Percentiles rank a stretch among this genome's conserved stretches.
These are phyloP conservation scores for Yarrowia deformans DNA, from an alignment of 805 yeast species.

Conservation along the genomic window DNA sequence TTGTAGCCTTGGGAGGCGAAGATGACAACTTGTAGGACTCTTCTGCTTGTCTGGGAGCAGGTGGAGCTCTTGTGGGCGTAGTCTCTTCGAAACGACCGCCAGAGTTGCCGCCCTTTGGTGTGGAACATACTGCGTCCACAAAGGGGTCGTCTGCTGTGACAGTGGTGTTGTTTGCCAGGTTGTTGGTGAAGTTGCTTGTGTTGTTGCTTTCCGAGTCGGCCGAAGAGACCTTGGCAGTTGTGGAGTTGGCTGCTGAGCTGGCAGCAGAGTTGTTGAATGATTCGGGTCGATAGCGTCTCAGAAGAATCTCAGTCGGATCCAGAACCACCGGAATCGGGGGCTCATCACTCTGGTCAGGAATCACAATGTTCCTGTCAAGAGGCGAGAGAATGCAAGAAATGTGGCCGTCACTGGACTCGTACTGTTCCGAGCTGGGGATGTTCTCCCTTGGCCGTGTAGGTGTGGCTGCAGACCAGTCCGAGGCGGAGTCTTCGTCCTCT, in stretches of 20 bases:
- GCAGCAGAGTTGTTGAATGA: constrained; percentile 15
- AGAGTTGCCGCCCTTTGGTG: neutral
- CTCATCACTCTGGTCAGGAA: constrained; percentile 7
- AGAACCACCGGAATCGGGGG: constrained; percentile 11
- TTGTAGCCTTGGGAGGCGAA: constrained; percentile 4
- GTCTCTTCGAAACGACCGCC: constrained; percentile 2
- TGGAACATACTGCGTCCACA: constrained; percentile 12
- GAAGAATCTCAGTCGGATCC: constrained; percentile 10
- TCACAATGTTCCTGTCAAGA: neutral
- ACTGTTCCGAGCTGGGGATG: constrained; percentile 33
- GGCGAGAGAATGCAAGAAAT: constrained; percentile 37
- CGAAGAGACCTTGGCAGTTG: neutral
- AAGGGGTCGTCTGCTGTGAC: constrained; percentile 9
- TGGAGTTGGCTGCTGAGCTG: constrained; percentile 6
- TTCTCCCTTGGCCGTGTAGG: constrained; percentile 1
- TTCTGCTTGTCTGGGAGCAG: neutral
- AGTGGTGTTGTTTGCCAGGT: neutral
- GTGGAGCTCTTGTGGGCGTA: neutral
- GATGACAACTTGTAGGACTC: constrained; percentile 6
- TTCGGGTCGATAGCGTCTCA: constrained; percentile 16
- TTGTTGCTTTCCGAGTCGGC: neutral
- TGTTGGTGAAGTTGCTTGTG: constrained; percentile 14
- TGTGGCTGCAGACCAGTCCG: constrained; percentile 15
- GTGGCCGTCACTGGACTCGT: constrained; percentile 36
- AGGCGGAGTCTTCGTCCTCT: constrained; percentile 7